These are phyloP conservation scores for Jatropha podagrica DNA, from an alignment of 441 rosid species.

Conservation along the genomic window DNA sequence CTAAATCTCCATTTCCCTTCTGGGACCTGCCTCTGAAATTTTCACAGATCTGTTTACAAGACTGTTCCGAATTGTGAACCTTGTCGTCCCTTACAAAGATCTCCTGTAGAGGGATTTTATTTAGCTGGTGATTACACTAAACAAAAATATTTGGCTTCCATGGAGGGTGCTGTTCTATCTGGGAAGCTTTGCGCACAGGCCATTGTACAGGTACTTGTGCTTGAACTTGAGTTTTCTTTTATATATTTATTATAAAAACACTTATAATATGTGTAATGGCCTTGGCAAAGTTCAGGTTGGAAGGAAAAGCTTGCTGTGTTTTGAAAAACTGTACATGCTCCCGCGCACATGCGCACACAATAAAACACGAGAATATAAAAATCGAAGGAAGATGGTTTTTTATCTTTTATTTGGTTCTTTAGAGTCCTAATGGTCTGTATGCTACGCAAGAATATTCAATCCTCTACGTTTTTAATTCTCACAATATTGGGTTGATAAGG, in stretches of 20 bases:
- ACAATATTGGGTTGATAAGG: background rate
- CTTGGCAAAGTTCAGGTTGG: background rate
- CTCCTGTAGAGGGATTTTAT: conserved; percentile 85
- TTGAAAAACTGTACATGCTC: background rate
- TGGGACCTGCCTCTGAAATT: conserved; percentile 17
- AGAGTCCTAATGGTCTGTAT: too few relatives aligned
- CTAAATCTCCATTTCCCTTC: conserved; percentile 4
- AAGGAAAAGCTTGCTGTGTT: background rate
- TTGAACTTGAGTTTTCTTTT: background rate
- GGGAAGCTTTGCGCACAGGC: conserved; percentile 90
- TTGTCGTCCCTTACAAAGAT: conserved; percentile 86
- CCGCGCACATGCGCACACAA: background rate
- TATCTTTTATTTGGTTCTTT: too few relatives aligned
- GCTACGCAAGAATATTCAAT: too few relatives aligned
- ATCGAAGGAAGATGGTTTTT: background rate
- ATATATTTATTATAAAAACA: background rate
- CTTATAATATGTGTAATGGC: background rate
- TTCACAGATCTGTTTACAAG: conserved; percentile 86
- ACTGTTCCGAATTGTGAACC: conserved; percentile 88
- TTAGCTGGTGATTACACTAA: conserved; percentile 92
- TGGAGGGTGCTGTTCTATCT: conserved; percentile 98
- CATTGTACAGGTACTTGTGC: conserved; percentile 61
- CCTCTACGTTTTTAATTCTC: background rate
- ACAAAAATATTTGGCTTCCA: conserved; percentile 94
- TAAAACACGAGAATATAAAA: background rate